Evolutionary conservation across 2,329 filamentous ascomycete species (phyloP).

Genomic region (Fusarium continuum): DNA sequence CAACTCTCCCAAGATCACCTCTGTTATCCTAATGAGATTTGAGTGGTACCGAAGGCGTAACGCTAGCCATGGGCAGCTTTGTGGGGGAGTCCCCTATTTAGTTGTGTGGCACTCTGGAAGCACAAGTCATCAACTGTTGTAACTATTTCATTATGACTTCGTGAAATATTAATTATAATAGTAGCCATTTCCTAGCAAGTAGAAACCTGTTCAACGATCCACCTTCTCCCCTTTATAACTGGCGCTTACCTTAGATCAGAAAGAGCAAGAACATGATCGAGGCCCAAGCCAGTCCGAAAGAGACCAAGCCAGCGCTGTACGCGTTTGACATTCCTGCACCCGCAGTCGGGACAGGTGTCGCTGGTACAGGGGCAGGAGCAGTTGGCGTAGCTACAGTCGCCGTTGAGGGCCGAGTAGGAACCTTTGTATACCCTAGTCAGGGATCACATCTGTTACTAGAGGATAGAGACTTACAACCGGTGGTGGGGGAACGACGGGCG

Average conservation of each 20-base stretch:
- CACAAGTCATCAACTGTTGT: accelerated
- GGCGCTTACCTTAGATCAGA: neutral
- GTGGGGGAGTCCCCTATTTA: neutral
- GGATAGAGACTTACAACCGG: neutral
- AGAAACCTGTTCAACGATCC: too few species aligned
- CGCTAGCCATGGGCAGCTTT: too few species aligned
- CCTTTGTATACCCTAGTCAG: neutral
- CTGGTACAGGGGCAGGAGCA: neutral
- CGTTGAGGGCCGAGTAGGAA: neutral
- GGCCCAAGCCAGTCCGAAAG: neutral
- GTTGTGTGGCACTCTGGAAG: neutral
- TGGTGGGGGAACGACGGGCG: neutral
- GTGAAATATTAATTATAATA: too few species aligned
- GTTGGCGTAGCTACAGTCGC: neutral
- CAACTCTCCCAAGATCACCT: too few species aligned
- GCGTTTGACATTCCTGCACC: constrained; percentile 3
- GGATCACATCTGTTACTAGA: too few species aligned
- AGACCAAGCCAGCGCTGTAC: neutral
- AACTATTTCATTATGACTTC: neutral
- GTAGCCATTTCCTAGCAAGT: too few species aligned
- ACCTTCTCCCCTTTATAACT: neutral
- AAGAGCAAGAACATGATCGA: constrained; percentile 1
- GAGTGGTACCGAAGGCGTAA: too few species aligned
- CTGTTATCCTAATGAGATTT: too few species aligned
- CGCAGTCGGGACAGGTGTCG: constrained; percentile 18